Evolutionary conservation across 2,329 filamentous ascomycete genomes (phyloP).

Genomic region (Botryotinia calthae): DNA sequence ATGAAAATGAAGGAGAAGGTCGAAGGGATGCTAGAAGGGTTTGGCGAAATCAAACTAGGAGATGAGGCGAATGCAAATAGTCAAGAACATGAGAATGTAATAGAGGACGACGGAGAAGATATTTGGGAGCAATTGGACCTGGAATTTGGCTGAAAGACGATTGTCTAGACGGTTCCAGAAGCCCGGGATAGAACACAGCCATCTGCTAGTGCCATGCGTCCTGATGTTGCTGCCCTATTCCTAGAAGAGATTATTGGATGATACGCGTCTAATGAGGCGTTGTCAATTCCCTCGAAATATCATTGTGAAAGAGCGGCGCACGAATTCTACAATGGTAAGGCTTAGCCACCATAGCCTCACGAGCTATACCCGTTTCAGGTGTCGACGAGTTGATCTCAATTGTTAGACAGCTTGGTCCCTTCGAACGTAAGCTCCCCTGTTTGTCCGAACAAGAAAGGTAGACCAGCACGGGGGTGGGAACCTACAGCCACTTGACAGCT

Average conservation of each 20-base stretch:
- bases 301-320: not conserved
- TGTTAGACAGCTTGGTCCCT: not conserved
- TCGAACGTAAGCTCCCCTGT: not conserved
- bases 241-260: not conserved
- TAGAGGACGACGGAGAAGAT: conserved; percentile 35
- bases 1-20: conserved; percentile 69
- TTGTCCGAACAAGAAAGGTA: not conserved
- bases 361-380: not conserved
- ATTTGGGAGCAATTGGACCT: conserved; percentile 47
- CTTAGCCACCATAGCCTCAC: conserved; percentile 11
- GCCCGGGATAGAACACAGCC: not conserved
- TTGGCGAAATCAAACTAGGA: conserved; percentile 51
- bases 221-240: not conserved
- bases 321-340: not conserved
- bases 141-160: conserved; percentile 37
- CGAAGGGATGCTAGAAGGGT: conserved; percentile 66
- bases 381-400: not conserved
- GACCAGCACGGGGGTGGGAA: not conserved
- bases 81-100: conserved; percentile 24
- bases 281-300: not conserved
- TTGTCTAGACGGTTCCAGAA: not conserved
- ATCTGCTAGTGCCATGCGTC: not conserved
- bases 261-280: not conserved
- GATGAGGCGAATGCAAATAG: conserved; percentile 19
- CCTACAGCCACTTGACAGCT: not conserved